A percentile compares a stretch with the other conserved stretches of the same genome.
Conservation (phyloP, 306 rosid genomes). For the Erythrophleum fordii region DNA sequence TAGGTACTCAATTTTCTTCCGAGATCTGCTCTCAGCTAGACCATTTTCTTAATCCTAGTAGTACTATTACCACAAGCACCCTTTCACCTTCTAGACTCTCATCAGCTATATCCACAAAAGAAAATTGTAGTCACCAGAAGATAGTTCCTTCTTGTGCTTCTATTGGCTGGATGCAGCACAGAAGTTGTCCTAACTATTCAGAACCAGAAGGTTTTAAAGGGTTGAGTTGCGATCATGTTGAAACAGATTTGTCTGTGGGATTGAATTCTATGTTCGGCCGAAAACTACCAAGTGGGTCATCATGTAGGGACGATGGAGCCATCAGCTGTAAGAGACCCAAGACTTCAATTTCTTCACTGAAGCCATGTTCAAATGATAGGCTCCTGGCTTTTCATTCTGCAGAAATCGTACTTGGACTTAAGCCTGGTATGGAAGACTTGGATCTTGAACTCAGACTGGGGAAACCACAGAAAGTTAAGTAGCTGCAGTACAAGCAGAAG, state of each 20-base stretch:
- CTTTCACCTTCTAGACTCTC: conserved; percentile 35
- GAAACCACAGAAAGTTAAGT: conserved; percentile 52
- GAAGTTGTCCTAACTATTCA: conserved; percentile 10
- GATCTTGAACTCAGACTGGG: conserved; percentile 98
- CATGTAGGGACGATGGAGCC: conserved; percentile 37
- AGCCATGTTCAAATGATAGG: conserved; percentile 52
- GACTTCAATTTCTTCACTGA: conserved; percentile 41
- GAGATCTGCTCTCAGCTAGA: not conserved
- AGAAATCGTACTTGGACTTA: conserved; percentile 44
- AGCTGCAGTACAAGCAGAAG: conserved; percentile 20
- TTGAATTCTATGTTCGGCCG: conserved; percentile 48
- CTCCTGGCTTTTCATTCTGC: conserved; percentile 46
- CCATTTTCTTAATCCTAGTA: conserved; percentile 6
- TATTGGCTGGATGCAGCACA: conserved; percentile 14
- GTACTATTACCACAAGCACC: conserved; percentile 27
- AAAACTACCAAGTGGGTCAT: conserved; percentile 34
- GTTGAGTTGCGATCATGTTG: conserved; percentile 42
- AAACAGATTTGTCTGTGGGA: conserved; percentile 63
- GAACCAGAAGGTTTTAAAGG: conserved; percentile 29
- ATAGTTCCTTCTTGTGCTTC: conserved; percentile 32
- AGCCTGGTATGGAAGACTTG: conserved; percentile 61
- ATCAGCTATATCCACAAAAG: not conserved
- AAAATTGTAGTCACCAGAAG: not conserved
- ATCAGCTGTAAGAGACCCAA: conserved; percentile 50
- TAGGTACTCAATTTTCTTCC: too few species aligned